Evolutionary conservation across 1,284 basidiomycete species (phyloP).

Genomic region (Trametes versicolor): DNA sequence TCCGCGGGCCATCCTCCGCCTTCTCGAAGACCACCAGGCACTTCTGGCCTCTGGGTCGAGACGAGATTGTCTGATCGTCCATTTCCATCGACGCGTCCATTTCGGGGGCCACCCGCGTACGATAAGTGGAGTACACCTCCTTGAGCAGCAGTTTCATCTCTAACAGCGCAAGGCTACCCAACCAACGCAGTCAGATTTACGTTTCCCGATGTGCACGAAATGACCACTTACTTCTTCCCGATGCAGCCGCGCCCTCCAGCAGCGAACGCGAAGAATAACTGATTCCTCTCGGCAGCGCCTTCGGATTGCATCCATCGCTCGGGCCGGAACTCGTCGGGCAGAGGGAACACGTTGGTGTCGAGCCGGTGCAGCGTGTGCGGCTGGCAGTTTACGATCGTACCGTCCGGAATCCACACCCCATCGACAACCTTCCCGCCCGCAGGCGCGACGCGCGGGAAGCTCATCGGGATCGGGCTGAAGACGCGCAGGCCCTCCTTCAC

Average conservation of each 20-base stretch:
- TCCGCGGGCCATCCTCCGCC: neutral
- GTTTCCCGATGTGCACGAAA: neutral
- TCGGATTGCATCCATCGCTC: constrained; percentile 91
- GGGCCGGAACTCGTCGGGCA: constrained; percentile 85
- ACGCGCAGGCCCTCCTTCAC: constrained; percentile 92
- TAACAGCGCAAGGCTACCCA: constrained; percentile 36
- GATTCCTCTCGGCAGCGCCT: constrained; percentile 51
- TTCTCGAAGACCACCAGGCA: constrained; percentile 38
- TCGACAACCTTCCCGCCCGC: constrained; percentile 88
- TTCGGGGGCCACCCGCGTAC: constrained; percentile 34
- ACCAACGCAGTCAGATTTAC: neutral
- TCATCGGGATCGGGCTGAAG: constrained; percentile 92
- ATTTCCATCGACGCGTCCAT: constrained; percentile 38
- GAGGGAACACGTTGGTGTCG: constrained; percentile 86
- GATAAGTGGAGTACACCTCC: constrained; percentile 37
- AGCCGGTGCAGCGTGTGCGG: constrained; percentile 90
- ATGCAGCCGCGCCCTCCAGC: constrained; percentile 40
- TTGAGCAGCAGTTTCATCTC: constrained; percentile 40
- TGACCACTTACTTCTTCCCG: constrained; percentile 38
- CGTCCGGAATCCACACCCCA: constrained; percentile 88
- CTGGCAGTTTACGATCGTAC: constrained; percentile 94
- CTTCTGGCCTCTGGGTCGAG: constrained; percentile 37
- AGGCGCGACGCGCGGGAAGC: constrained; percentile 84
- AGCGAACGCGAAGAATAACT: constrained; percentile 40
- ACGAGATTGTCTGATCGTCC: constrained; percentile 38